A percentile compares a stretch with the other conserved stretches of the same genome.
These are phyloP conservation scores for Ceratobasidium sp. DNA, from an alignment of 1,284 basidiomycete genomes.

Conservation along the genomic window DNA sequence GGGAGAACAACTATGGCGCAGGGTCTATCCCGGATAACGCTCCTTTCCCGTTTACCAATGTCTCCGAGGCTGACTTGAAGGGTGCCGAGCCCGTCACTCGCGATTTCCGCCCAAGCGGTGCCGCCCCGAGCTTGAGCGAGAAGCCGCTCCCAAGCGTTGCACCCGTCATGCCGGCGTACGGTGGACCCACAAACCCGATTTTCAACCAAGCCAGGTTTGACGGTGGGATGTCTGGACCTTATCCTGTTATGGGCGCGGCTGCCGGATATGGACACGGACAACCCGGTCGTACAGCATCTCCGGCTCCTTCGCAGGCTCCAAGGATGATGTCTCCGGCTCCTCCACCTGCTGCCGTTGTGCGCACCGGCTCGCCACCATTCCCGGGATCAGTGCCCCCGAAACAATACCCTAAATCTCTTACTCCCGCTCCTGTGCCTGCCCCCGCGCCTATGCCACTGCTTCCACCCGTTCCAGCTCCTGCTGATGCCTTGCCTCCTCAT, in stretches of 20 bases:
- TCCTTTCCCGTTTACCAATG: slow-evolving; percentile 43
- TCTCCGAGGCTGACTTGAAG: slow-evolving; percentile 40
- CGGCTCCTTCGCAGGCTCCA: slow-evolving; percentile 16
- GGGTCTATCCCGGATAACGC: slow-evolving; percentile 20
- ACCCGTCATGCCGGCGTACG: slow-evolving; percentile 17
- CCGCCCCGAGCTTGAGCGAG: neutral
- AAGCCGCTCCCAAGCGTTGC: slow-evolving; percentile 39
- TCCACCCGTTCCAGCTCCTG: neutral
- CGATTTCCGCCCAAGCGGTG: slow-evolving; percentile 20
- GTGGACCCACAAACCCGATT: neutral
- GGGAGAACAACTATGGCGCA: slow-evolving; percentile 38
- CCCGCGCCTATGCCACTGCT: neutral
- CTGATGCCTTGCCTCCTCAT: slow-evolving; percentile 10
- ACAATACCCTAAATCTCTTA: slow-evolving; percentile 3
- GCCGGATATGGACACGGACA: slow-evolving; percentile 33
- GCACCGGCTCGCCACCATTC: slow-evolving; percentile 1
- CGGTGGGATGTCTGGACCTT: slow-evolving; percentile 30
- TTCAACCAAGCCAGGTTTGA: slow-evolving; percentile 14
- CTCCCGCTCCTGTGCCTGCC: slow-evolving; percentile 9
- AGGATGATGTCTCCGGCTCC: slow-evolving; percentile 35
- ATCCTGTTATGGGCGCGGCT: slow-evolving; percentile 25
- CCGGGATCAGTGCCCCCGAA: neutral
- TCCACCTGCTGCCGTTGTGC: slow-evolving; percentile 3
- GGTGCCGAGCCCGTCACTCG: slow-evolving; percentile 30
- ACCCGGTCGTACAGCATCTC: slow-evolving; percentile 15